Percentiles rank a stretch among this genome's conserved stretches.
These are phyloP conservation scores for Mesembryanthemum crystallinum DNA, from an alignment of 148 eudicot genomes.

Conservation along the genomic window DNA sequence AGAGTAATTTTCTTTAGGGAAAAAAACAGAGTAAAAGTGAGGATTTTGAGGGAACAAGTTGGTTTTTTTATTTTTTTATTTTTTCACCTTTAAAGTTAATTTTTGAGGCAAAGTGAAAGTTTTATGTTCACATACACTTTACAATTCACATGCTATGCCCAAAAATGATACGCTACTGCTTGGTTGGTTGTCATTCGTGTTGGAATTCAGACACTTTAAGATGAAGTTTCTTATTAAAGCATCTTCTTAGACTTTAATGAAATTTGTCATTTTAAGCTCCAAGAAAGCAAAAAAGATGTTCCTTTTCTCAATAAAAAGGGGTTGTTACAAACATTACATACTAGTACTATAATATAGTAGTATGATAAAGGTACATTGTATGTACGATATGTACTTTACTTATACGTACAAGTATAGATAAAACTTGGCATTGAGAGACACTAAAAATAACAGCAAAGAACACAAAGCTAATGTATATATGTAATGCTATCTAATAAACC, in stretches of 20 bases:
- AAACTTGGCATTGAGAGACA: conserved; percentile 4
- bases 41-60: neutral
- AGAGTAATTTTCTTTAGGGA: neutral
- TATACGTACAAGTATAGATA: conserved; percentile 10
- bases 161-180: neutral
- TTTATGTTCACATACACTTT: neutral
- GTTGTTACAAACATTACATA: conserved; percentile 5
- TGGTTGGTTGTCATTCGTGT: conserved; percentile 16
- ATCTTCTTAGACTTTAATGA: neutral
- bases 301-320: neutral
- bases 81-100: conserved; percentile 2
- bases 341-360: neutral
- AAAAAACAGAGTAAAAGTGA: neutral
- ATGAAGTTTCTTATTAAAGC: conserved; percentile 3
- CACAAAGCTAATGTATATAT: neutral
- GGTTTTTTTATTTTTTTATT: no score
- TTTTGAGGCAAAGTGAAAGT: conserved; percentile 1
- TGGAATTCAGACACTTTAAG: conserved; percentile 15
- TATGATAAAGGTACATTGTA: neutral
- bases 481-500: no score
- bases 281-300: neutral
- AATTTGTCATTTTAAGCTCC: neutral
- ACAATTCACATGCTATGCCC: conserved; percentile 16
- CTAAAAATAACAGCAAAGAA: neutral
- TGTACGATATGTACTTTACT: neutral